Evolutionary conservation across 768 basidiomycete species (phyloP).

Genomic region (Cyclocybe aegerita): DNA sequence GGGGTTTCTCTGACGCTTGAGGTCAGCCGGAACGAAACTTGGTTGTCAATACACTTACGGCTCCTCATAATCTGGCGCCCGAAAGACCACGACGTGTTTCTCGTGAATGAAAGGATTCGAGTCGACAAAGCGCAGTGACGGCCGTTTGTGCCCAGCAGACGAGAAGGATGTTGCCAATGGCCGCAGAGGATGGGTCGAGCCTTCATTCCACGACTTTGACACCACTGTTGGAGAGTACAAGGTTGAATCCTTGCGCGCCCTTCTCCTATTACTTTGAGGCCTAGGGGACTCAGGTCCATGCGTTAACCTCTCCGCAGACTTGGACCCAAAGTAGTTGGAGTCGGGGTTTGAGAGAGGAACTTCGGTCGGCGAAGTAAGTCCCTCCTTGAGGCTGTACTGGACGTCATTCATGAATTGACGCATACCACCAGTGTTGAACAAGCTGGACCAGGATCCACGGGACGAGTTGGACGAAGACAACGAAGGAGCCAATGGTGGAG

Average conservation of each 20-base stretch:
- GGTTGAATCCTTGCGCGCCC: conserved; percentile 29
- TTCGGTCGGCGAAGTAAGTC: conserved; percentile 40
- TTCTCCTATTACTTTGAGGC: conserved; percentile 5
- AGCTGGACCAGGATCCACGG: conserved; percentile 77
- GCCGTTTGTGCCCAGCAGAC: conserved; percentile 40
- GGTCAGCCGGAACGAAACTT: conserved; percentile 1
- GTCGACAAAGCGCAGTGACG: conserved; percentile 40
- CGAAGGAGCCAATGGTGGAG: conserved; percentile 36
- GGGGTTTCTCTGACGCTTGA: conserved; percentile 16
- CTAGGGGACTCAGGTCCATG: conserved; percentile 17
- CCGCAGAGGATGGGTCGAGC: conserved; percentile 25
- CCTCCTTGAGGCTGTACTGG: conserved; percentile 49
- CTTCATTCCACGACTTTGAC: conserved; percentile 62
- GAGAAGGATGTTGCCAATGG: conserved; percentile 39
- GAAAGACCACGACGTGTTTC: conserved; percentile 34
- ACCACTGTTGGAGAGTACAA: conserved; percentile 28
- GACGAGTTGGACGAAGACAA: conserved; percentile 61
- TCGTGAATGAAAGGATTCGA: conserved; percentile 20
- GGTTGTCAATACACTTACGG: conserved; percentile 17
- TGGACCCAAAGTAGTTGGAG: conserved; percentile 22
- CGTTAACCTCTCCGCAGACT: conserved; percentile 12
- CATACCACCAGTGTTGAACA: conserved; percentile 67
- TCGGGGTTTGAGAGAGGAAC: conserved; percentile 13
- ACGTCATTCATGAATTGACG: conserved; percentile 69
- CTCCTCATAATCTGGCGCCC: conserved; percentile 24